phyloP scores from a whole-genome alignment of 805 yeast species.

The Monosporozyma aerobia region DNA sequence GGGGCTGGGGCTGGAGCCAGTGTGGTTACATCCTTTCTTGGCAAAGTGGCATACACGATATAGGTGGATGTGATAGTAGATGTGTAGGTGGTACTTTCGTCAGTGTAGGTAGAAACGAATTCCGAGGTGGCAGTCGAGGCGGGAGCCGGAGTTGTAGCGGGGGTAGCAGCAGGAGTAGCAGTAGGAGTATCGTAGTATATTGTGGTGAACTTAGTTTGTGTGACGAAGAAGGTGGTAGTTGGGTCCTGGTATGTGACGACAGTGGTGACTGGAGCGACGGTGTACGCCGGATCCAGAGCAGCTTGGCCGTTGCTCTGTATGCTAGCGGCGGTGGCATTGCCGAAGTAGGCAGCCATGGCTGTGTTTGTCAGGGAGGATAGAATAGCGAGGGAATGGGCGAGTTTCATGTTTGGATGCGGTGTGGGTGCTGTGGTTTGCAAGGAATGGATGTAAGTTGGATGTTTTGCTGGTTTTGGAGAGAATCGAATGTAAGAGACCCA shows the following conservation, averaged over 20 bases:
- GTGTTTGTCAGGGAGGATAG: neutral
- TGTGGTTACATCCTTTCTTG: constrained; percentile 2
- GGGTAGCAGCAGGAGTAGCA: neutral
- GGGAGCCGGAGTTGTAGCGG: neutral
- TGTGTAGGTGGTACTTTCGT: constrained; percentile 6
- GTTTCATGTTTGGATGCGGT: neutral
- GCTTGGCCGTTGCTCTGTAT: constrained; percentile 5
- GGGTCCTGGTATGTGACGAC: constrained; percentile 11
- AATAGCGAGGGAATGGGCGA: neutral
- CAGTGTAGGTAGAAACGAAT: neutral
- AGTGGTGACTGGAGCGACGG: constrained; percentile 11
- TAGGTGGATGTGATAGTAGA: constrained; percentile 19
- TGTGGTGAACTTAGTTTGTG: constrained; percentile 9
- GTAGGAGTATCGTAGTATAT: neutral
- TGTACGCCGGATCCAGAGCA: constrained; percentile 14
- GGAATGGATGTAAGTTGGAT: neutral
- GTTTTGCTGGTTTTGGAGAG: neutral
- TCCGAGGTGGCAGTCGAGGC: neutral
- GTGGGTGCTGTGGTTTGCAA: neutral
- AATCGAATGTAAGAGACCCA: neutral
- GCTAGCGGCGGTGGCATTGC: neutral
- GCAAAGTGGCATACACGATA: constrained; percentile 10
- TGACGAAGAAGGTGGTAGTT: constrained; percentile 11
- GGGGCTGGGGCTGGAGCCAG: constrained; percentile 5
- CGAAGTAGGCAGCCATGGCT: neutral